Conservation (phyloP, 805 yeast genomes). For the Ogataea wickerhamii region DNA sequence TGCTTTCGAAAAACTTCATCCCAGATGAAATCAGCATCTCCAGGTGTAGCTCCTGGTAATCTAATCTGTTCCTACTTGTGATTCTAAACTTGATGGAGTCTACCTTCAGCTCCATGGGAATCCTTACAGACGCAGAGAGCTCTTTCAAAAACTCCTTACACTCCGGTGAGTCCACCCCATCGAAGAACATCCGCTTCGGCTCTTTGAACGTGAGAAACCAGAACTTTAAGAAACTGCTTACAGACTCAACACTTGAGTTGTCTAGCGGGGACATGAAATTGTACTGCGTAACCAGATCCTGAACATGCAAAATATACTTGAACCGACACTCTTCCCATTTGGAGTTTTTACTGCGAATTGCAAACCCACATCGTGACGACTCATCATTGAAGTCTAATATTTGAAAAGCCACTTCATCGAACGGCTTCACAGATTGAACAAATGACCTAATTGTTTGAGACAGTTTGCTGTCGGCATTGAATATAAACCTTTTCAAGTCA, state of each 20-base stretch:
- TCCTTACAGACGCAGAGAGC: constrained; percentile 6
- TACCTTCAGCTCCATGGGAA: constrained; percentile 9
- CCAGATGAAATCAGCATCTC: constrained; percentile 18
- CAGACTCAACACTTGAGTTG: constrained; percentile 9
- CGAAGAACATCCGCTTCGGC: constrained; percentile 16
- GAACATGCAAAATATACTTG: constrained; percentile 17
- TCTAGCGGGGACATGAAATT: constrained; percentile 20
- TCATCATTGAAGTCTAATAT: constrained; percentile 18
- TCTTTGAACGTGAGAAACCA: constrained; percentile 16
- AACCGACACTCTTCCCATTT: constrained; percentile 16
- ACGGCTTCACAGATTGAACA: constrained; percentile 11
- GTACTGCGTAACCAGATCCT: constrained; percentile 17
- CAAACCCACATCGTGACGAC: constrained; percentile 14
- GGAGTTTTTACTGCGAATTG: constrained; percentile 4
- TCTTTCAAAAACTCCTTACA: constrained; percentile 11
- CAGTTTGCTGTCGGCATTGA: constrained; percentile 7
- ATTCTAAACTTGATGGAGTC: constrained; percentile 14
- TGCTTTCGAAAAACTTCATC: constrained; percentile 15
- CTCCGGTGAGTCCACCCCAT: constrained; percentile 17
- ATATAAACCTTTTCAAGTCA: constrained; percentile 1
- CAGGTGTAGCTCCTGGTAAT: constrained; percentile 9
- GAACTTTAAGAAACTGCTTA: constrained; percentile 14
- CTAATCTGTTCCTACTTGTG: not conserved
- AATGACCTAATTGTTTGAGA: constrained; percentile 3
- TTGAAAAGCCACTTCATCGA: constrained; percentile 17